Conservation (phyloP, 164 flowering plant species). For the Magnolia officinalis region DNA sequence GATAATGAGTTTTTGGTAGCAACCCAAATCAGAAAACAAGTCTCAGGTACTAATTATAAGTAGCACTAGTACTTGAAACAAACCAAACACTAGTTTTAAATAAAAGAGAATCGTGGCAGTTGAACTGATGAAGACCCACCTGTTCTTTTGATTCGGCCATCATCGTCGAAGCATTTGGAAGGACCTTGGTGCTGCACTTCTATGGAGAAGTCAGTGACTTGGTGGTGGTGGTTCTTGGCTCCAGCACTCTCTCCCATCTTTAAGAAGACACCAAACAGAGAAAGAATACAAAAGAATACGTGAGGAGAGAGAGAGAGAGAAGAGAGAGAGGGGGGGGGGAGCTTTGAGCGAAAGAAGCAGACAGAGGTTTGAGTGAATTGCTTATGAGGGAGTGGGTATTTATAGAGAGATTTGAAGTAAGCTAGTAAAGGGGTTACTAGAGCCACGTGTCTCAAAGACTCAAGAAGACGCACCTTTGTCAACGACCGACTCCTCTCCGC, state of each 20-base stretch:
- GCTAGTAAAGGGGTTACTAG: too few relatives aligned
- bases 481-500: too few relatives aligned
- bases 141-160: slow-evolving; percentile 44
- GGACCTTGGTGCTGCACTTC: slow-evolving; percentile 14
- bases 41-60: too few relatives aligned
- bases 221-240: slow-evolving; percentile 4
- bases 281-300: not conserved
- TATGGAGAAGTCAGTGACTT: not conserved
- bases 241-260: slow-evolving; percentile 5
- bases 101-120: not conserved
- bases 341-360: too few relatives aligned
- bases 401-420: too few relatives aligned
- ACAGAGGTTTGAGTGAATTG: too few relatives aligned
- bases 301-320: not conserved
- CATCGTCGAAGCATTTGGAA: slow-evolving; percentile 43
- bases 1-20: not conserved
- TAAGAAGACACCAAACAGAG: not conserved
- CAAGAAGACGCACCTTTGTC: too few relatives aligned
- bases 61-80: too few relatives aligned
- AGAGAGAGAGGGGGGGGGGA: too few relatives aligned
- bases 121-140: slow-evolving; percentile 17
- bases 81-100: not conserved
- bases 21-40: not conserved
- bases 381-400: too few relatives aligned
- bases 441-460: too few relatives aligned